Evolutionary conservation across 23 red algal species (phyloP).

Genomic region (Gracilariopsis chorda): DNA sequence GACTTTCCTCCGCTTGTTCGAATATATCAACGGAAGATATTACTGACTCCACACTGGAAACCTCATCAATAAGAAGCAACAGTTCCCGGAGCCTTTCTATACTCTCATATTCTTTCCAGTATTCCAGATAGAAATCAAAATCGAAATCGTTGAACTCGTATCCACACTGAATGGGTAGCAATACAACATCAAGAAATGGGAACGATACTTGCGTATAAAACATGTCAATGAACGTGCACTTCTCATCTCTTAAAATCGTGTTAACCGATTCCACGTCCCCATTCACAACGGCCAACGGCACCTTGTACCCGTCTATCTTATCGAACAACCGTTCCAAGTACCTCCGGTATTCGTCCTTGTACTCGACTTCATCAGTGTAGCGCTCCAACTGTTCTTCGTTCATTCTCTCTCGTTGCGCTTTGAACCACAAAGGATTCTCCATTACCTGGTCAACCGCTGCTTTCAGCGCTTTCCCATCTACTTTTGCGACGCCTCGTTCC

Average conservation of each 20-base stretch:
- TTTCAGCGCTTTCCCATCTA: neutral
- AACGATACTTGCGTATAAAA: neutral
- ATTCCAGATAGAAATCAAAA: neutral
- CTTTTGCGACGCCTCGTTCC: neutral
- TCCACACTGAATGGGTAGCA: neutral
- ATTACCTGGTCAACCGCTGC: neutral
- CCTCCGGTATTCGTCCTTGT: neutral
- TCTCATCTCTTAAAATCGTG: too few relatives aligned
- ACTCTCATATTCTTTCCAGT: neutral
- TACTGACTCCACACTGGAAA: neutral
- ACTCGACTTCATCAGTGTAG: neutral
- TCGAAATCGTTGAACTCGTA: neutral
- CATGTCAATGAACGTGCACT: neutral
- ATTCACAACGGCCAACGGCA: neutral
- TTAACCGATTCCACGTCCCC: neutral
- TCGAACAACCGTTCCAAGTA: neutral
- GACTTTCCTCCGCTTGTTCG: neutral
- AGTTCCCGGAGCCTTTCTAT: neutral
- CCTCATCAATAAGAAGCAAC: neutral
- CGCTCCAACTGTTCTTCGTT: neutral
- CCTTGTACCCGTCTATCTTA: neutral
- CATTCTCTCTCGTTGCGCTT: neutral
- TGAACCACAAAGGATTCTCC: neutral
- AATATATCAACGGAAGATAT: neutral
- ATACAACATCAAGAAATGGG: neutral